Evolutionary conservation across 192 early-diverging fungal species (phyloP).

Genomic region (Irineochytrium annulatum): DNA sequence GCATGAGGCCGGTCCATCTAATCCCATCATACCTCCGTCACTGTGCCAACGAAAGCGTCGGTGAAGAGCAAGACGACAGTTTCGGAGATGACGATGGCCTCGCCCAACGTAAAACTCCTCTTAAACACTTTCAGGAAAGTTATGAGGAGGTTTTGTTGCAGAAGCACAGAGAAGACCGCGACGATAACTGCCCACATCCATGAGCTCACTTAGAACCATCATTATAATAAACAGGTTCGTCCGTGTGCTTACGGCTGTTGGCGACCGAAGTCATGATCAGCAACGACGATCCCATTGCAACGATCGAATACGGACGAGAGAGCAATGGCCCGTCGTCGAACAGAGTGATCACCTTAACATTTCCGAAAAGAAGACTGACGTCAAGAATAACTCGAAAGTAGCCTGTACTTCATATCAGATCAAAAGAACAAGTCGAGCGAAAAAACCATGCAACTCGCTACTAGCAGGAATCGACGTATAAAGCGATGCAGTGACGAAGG

Average conservation of each 20-base stretch:
- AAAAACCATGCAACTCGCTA: neutral
- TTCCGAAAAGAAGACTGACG: neutral
- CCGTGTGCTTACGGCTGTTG: neutral
- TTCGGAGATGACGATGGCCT: constrained; percentile 59
- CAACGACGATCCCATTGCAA: neutral
- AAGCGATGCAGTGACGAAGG: neutral
- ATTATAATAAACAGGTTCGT: neutral
- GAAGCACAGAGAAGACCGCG: neutral
- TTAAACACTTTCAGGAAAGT: constrained; percentile 27
- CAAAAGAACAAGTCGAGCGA: neutral
- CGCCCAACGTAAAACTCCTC: constrained; percentile 64
- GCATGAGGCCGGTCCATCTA: too few relatives aligned
- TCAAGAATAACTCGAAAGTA: neutral
- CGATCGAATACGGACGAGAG: neutral
- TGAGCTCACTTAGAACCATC: neutral
- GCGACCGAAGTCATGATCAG: neutral
- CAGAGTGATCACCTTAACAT: neutral
- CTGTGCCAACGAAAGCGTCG: constrained; percentile 38
- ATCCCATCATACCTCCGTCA: constrained; percentile 30
- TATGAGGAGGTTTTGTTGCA: neutral
- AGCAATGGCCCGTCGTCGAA: neutral
- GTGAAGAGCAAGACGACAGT: constrained; percentile 47
- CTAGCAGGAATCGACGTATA: neutral
- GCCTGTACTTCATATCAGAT: neutral
- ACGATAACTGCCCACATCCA: neutral